phyloP scores from a whole-genome alignment of 2,329 filamentous ascomycete genomes.

The Beauveria rudraprayagi region DNA sequence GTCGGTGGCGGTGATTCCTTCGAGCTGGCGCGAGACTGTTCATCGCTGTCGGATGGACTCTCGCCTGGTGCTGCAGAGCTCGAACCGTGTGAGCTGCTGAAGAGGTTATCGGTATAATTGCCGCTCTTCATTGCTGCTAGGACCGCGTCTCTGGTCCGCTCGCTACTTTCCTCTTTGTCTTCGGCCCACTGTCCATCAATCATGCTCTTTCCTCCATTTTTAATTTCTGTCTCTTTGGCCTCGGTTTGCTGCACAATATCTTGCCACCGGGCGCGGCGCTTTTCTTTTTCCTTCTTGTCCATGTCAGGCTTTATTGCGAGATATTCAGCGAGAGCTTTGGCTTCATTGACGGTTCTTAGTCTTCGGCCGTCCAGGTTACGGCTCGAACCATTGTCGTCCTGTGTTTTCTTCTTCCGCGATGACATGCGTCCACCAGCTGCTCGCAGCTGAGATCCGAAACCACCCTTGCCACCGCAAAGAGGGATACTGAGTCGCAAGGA shows the following conservation, averaged over 20 bases:
- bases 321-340: constrained; percentile 91
- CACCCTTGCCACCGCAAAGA: constrained; percentile 88
- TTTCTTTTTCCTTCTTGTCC: constrained; percentile 89
- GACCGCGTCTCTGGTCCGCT: constrained; percentile 73
- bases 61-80: constrained; percentile 27
- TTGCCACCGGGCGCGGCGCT: constrained; percentile 76
- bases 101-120: constrained; percentile 52
- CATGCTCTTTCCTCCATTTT: constrained; percentile 60
- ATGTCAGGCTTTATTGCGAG: constrained; percentile 94
- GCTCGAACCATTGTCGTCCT: constrained; percentile 82
- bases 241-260: constrained; percentile 81
- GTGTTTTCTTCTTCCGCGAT: constrained; percentile 77
- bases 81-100: constrained; percentile 44
- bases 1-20: constrained; percentile 43
- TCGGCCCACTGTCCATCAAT: constrained; percentile 92
- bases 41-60: constrained; percentile 28
- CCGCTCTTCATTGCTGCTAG: constrained; percentile 60
- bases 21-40: constrained; percentile 27
- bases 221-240: constrained; percentile 73
- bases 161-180: constrained; percentile 81
- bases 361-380: constrained; percentile 88
- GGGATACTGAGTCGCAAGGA: constrained; percentile 73
- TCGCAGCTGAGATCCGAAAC: constrained; percentile 93
- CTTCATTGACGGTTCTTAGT: constrained; percentile 85
- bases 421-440: constrained; percentile 98